Percentiles rank a stretch among this genome's conserved stretches.
These are phyloP conservation scores for Rhipidocladum racemiflorum DNA, from an alignment of 176 grass and related monocot species.

Conservation along the genomic window DNA sequence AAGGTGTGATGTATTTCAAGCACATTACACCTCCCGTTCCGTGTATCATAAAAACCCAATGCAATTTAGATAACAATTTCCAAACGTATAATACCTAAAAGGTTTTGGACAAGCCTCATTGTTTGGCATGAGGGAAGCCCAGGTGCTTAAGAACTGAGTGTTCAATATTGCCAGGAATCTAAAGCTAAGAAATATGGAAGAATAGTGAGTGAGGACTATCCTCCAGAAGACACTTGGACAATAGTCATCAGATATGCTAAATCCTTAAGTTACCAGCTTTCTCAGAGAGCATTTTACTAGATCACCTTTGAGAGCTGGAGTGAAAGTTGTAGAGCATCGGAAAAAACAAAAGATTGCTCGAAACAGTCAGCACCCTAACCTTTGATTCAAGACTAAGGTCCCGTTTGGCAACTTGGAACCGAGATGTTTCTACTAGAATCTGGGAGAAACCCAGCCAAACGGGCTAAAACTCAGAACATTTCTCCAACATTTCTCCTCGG, in stretches of 20 bases:
- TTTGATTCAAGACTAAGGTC: background rate
- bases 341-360: background rate
- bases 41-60: background rate
- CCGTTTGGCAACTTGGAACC: too few species aligned
- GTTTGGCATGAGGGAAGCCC: background rate
- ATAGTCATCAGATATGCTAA: background rate
- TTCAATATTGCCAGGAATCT: background rate
- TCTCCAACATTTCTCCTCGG: too few species aligned
- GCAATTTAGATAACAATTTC: background rate
- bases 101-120: background rate
- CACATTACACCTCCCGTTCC: background rate
- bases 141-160: background rate
- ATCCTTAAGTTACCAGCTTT: background rate
- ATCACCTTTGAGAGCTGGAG: background rate
- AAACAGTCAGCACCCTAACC: background rate
- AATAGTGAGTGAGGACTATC: background rate
- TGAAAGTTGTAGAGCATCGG: background rate
- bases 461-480: too few species aligned
- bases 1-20: background rate
- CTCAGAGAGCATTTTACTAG: background rate
- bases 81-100: background rate
- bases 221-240: background rate
- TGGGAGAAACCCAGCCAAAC: too few species aligned
- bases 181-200: background rate
- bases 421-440: too few species aligned